These are phyloP conservation scores for Pseudogymnoascus sp. DNA, from an alignment of 2,329 filamentous ascomycete genomes.

Conservation along the genomic window DNA sequence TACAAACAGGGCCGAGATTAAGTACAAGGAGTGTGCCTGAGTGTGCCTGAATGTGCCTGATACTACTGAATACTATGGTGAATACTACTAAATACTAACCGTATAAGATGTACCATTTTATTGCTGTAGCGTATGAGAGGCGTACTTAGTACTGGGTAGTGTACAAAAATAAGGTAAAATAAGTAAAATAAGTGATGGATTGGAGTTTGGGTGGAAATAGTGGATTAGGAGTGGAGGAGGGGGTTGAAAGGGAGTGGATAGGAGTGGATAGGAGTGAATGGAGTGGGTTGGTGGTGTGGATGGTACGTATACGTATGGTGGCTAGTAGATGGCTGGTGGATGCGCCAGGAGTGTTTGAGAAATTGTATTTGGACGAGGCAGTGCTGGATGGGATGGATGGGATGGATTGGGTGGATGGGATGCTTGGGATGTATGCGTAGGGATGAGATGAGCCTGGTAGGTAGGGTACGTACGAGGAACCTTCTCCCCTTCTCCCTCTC, in stretches of 20 bases:
- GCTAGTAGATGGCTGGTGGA: background rate
- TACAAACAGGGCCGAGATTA: background rate
- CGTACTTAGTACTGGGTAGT: background rate
- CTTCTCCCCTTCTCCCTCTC: too few relatives aligned
- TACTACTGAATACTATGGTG: too few relatives aligned
- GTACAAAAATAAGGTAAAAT: background rate
- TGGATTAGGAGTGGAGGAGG: background rate
- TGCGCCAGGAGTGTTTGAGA: conserved; percentile 3
- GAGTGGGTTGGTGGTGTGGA: background rate
- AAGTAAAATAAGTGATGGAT: background rate
- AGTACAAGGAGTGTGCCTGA: conserved; percentile 1
- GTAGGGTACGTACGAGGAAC: too few relatives aligned
- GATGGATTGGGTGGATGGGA: background rate
- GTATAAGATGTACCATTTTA: background rate
- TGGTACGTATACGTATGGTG: background rate
- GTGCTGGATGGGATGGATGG: background rate
- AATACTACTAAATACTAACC: too few relatives aligned
- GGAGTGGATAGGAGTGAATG: background rate
- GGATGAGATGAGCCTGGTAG: background rate
- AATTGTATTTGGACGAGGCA: background rate
- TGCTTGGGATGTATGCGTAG: background rate
- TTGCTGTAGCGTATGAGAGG: background rate
- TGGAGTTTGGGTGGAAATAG: too few relatives aligned
- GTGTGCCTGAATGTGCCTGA: too few relatives aligned
- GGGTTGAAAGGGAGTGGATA: background rate